Evolutionary conservation across 176 grass and related monocot genomes (phyloP).

Genomic region (Musa itinerans): DNA sequence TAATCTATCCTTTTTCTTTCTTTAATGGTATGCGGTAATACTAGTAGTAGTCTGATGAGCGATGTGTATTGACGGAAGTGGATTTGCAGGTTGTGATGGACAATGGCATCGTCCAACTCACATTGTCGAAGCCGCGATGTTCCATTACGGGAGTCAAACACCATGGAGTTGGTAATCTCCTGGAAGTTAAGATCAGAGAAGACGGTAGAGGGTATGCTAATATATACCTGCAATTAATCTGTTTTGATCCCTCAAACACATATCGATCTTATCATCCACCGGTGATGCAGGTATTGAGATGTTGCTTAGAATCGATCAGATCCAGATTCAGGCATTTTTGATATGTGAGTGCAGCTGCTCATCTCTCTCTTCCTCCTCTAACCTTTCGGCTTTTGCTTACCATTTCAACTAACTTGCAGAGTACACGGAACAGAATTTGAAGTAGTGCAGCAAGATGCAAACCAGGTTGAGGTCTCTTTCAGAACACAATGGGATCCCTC

Average conservation of each 20-base stretch:
- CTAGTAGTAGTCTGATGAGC: too few species aligned
- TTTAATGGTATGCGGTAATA: too few species aligned
- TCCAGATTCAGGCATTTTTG: conserved; percentile 19
- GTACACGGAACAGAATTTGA: conserved; percentile 40
- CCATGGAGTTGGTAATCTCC: too few species aligned
- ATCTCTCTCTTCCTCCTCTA: not conserved
- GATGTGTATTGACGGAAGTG: not conserved
- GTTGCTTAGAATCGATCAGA: conserved; percentile 34
- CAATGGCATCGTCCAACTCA: conserved; percentile 70
- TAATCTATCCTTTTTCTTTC: too few species aligned
- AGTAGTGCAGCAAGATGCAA: conserved; percentile 24
- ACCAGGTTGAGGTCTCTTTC: conserved; percentile 71
- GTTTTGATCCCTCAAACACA: too few species aligned
- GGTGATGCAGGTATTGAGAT: conserved; percentile 50
- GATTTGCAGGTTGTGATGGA: conserved; percentile 50
- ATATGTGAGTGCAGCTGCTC: conserved; percentile 30
- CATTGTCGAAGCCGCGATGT: conserved; percentile 62
- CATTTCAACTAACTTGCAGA: conserved; percentile 22
- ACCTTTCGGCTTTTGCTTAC: not conserved
- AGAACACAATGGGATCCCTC: conserved; percentile 44
- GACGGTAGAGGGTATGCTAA: not conserved
- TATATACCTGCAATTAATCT: conserved; percentile 9
- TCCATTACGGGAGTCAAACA: conserved; percentile 44
- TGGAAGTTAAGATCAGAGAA: too few species aligned
- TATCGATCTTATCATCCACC: too few species aligned